Percentiles rank a stretch among this genome's conserved stretches.
Conservation (phyloP, 805 yeast genomes). For the Wickerhamomyces ciferrii region DNA sequence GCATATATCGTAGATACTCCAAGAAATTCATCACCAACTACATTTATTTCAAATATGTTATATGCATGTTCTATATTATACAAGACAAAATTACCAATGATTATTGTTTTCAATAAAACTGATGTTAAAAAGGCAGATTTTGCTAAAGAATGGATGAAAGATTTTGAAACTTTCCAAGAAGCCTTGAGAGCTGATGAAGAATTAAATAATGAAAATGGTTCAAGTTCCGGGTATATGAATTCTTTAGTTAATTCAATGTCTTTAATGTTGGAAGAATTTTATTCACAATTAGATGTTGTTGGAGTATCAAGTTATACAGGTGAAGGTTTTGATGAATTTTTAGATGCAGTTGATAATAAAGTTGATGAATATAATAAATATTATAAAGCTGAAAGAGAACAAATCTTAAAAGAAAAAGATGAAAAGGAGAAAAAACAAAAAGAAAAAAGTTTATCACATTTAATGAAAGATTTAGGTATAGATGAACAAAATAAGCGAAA, state of each 20-base stretch:
- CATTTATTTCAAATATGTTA: conserved; percentile 97
- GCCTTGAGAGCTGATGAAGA: conserved; percentile 70
- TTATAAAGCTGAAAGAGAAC: conserved; percentile 83
- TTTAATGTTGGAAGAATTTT: conserved; percentile 92
- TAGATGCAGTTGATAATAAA: conserved; percentile 79
- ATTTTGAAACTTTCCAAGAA: conserved; percentile 84
- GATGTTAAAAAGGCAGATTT: conserved; percentile 82
- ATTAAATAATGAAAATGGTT: conserved; percentile 51
- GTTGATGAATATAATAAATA: conserved; percentile 81
- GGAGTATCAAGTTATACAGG: conserved; percentile 94
- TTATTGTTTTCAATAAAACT: conserved; percentile 91
- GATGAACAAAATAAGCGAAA: conserved; percentile 35
- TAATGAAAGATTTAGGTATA: conserved; percentile 86
- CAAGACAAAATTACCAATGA: conserved; percentile 95
- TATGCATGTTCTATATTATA: conserved; percentile 96
- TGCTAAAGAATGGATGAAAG: conserved; percentile 96
- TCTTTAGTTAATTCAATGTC: conserved; percentile 93
- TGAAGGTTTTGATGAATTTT: conserved; percentile 86
- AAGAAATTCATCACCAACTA: conserved; percentile 87
- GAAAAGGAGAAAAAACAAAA: conserved; percentile 69
- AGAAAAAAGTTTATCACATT: conserved; percentile 59
- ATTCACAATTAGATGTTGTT: conserved; percentile 86
- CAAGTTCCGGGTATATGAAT: conserved; percentile 86
- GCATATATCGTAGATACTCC: conserved; percentile 98
- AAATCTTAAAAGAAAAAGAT: conserved; percentile 69